Evolutionary conservation across 352 stramenopile species (phyloP).

Genomic region (Detonula confervacea): DNA sequence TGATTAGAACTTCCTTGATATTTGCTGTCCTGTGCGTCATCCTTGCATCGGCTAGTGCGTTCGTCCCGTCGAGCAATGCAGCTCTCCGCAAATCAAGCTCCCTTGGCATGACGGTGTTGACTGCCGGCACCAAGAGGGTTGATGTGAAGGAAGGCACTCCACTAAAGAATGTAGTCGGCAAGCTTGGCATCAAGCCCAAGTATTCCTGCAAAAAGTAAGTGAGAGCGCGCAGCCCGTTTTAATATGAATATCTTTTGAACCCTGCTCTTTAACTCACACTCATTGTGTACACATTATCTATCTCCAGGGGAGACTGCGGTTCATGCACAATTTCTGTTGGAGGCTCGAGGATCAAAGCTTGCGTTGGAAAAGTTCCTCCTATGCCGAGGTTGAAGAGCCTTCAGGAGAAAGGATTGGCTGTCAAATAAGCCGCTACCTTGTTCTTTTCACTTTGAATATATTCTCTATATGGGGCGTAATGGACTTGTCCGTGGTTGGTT

Average conservation of each 20-base stretch:
- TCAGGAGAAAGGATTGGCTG: conserved; percentile 77
- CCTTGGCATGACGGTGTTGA: conserved; percentile 76
- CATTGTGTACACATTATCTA: neutral
- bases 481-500: too few species aligned
- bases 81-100: conserved; percentile 15
- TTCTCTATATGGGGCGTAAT: too few species aligned
- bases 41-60: conserved; percentile 30
- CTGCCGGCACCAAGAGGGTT: conserved; percentile 71
- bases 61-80: conserved; percentile 28
- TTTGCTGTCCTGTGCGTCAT: conserved; percentile 55
- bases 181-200: conserved; percentile 76
- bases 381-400: conserved; percentile 77
- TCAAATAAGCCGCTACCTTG: too few species aligned
- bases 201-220: conserved; percentile 81
- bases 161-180: conserved; percentile 60
- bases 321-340: conserved; percentile 57
- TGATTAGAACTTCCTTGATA: conserved; percentile 34
- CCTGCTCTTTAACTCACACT: too few species aligned
- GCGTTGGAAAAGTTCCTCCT: conserved; percentile 75
- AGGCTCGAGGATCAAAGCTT: conserved; percentile 71
- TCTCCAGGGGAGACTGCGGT: conserved; percentile 51
- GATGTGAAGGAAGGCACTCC: conserved; percentile 68
- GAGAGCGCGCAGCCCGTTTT: neutral
- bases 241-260: neutral
- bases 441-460: too few species aligned